Conservation (phyloP, 2,329 filamentous ascomycete genomes). For the Hyphodiscus sp. region DNA sequence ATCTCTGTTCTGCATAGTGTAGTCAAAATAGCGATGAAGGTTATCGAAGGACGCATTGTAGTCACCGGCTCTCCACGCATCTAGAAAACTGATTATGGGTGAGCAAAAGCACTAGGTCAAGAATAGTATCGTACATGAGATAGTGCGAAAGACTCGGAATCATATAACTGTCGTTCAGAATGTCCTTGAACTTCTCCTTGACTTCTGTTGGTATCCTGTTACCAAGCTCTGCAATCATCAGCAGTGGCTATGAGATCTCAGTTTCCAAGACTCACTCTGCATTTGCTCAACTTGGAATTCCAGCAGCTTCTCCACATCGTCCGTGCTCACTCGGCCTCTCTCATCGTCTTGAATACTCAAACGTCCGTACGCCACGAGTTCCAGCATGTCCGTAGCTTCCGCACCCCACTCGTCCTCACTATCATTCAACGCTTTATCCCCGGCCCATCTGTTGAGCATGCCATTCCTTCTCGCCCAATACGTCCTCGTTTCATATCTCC, state of each 20-base stretch:
- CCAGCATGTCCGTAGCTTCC: constrained; percentile 36
- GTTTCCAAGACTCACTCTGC: constrained; percentile 54
- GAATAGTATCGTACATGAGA: constrained; percentile 47
- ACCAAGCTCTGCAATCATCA: constrained; percentile 56
- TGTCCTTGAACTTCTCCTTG: constrained; percentile 60
- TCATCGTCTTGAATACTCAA: constrained; percentile 22
- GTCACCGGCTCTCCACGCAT: constrained; percentile 87
- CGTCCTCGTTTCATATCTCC: constrained; percentile 66
- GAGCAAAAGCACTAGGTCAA: constrained; percentile 3
- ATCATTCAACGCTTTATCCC: constrained; percentile 48
- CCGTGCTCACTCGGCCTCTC: constrained; percentile 54
- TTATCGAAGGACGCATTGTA: constrained; percentile 86
- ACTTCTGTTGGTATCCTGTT: constrained; percentile 71
- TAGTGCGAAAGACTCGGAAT: constrained; percentile 72
- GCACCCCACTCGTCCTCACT: constrained; percentile 46
- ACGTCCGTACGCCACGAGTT: constrained; percentile 25
- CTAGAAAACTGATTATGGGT: constrained; percentile 60
- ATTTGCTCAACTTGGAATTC: constrained; percentile 86
- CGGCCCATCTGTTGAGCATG: constrained; percentile 40
- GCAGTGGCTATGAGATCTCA: not conserved
- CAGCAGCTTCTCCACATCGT: constrained; percentile 74
- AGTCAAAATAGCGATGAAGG: constrained; percentile 93
- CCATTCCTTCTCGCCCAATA: constrained; percentile 51
- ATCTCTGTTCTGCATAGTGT: constrained; percentile 81
- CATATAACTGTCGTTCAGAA: constrained; percentile 61